Base-by-base conservation (phyloP, 2,329 filamentous ascomycete species). In the Colletotrichum cereale region DNA sequence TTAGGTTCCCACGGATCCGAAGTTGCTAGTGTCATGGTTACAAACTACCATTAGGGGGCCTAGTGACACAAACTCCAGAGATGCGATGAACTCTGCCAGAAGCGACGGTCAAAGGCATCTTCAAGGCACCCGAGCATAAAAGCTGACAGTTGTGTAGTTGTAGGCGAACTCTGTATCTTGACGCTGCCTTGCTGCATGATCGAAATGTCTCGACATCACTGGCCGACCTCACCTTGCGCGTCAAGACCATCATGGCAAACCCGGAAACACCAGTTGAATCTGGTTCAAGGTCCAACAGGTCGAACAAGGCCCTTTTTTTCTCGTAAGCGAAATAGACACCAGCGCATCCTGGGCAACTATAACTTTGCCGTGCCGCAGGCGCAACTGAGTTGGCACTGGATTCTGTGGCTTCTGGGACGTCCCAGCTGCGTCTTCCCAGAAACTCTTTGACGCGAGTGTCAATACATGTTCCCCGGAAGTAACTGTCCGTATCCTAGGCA, bases 51-150 rank as follows among this genome's bases (percentile, higher is more conserved):
- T 24, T 16, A 57, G 12, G 36, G 29, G 52, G 61, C 36, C 36
- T 26, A 57, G 60, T 56, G 34, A 57, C 29, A 34, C 11, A 36
- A 52, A 68, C 40, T 16, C 24, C 21, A 36, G 60, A 68, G 50
- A 57, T 65, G 66, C 52, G 61, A 68, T 58, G 66, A 68, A 68
- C 61, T 26, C 34, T 31, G 55, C 14, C 31, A 31, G 48, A 55
- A 34, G 26, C 29, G 5, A 34, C 4, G 3, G 24, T 14, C 12
- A 26, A 24, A 18, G 8, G 7, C 34, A 38, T 53, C 11, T 60
- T 26, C 12, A 40, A 26, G 34, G 18, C 34, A 56, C n/a, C 53
- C 34, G 34, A 55, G 53, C 56, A 38, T 24, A 44, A 36, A 26
- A 40, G 8, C 16, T 24, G 10, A n/a, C 12, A 24, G 26, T 18